Evolutionary conservation across 495 filamentous ascomycete genomes (phyloP).

Genomic region (Daldinia bambusicola): DNA sequence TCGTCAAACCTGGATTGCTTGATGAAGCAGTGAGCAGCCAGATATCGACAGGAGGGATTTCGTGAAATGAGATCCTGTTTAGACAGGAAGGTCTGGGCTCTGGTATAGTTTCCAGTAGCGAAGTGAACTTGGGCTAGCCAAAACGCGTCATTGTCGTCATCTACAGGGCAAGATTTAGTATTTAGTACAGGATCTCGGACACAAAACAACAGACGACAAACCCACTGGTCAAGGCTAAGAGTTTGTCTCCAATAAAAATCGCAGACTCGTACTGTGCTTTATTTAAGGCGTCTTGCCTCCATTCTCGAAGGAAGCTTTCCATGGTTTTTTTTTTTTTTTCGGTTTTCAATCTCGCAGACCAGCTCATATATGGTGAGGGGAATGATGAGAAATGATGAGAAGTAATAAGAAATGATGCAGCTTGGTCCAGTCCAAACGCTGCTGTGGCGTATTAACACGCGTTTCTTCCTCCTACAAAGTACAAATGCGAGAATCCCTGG

Average conservation of each 20-base stretch:
- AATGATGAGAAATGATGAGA: background rate
- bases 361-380: slow-evolving; percentile 5
- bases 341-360: slow-evolving; percentile 1
- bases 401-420: background rate
- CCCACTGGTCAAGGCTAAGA: slow-evolving; percentile 90
- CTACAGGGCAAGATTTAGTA: slow-evolving; percentile 55
- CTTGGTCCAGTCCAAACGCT: background rate
- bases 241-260: slow-evolving; percentile 96
- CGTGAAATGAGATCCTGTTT: slow-evolving; percentile 83
- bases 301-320: slow-evolving; percentile 90
- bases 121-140: slow-evolving; percentile 97
- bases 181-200: slow-evolving; percentile 35
- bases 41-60: slow-evolving; percentile 87
- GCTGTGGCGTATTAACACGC: slow-evolving; percentile 27
- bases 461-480: background rate
- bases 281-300: slow-evolving; percentile 91
- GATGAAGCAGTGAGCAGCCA: slow-evolving; percentile 92
- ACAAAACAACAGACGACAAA: slow-evolving; percentile 22
- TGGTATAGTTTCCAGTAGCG: slow-evolving; percentile 89
- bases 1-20: slow-evolving; percentile 90
- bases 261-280: slow-evolving; percentile 96
- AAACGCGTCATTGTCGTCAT: slow-evolving; percentile 89
- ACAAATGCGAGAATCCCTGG: background rate
- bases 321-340: slow-evolving; percentile 57
- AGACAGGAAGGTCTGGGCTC: slow-evolving; percentile 85